A percentile compares a stretch with the other conserved stretches of the same genome.
Evolutionary conservation across 73 alveolate species (phyloP).

Genomic region (Stentor coeruleus): DNA sequence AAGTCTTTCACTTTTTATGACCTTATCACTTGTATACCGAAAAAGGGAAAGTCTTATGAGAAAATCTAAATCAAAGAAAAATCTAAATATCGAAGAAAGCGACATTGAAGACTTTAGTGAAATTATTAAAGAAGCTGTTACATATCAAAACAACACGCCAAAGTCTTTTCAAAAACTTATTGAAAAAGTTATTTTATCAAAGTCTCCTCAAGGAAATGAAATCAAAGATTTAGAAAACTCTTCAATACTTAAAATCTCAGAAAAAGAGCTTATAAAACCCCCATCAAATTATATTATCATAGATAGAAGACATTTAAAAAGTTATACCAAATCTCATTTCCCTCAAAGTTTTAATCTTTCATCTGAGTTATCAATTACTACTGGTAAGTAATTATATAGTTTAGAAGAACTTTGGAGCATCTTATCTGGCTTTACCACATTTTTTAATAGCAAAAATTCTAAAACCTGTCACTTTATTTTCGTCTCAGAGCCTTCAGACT

Average conservation of each 20-base stretch:
- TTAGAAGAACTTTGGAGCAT: conserved; percentile 26
- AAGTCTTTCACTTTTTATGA: background rate
- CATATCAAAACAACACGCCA: background rate
- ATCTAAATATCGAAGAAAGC: background rate
- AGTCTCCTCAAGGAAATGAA: background rate
- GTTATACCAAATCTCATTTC: conserved; percentile 6
- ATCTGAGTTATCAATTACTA: background rate
- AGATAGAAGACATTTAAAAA: background rate
- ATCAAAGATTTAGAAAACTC: background rate
- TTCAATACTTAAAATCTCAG: background rate
- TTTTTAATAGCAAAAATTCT: background rate
- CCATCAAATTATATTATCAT: background rate
- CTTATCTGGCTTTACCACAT: conserved; percentile 20
- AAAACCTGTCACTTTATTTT: conserved; percentile 13
- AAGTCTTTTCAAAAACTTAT: background rate
- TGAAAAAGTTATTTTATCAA: background rate
- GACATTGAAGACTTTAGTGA: conserved; percentile 11
- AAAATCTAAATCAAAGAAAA: background rate
- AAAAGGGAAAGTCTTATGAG: background rate
- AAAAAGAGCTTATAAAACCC: conserved; percentile 9
- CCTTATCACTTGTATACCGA: background rate
- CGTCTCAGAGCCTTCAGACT: conserved; percentile 1
- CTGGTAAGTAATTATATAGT: conserved; percentile 8
- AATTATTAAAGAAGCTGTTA: background rate
- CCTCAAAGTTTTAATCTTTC: conserved; percentile 18